Evolutionary conservation across 2,329 filamentous ascomycete genomes (phyloP), one percentile per base, ranked within the genome.

Genomic region (Boeremia exigua): DNA sequence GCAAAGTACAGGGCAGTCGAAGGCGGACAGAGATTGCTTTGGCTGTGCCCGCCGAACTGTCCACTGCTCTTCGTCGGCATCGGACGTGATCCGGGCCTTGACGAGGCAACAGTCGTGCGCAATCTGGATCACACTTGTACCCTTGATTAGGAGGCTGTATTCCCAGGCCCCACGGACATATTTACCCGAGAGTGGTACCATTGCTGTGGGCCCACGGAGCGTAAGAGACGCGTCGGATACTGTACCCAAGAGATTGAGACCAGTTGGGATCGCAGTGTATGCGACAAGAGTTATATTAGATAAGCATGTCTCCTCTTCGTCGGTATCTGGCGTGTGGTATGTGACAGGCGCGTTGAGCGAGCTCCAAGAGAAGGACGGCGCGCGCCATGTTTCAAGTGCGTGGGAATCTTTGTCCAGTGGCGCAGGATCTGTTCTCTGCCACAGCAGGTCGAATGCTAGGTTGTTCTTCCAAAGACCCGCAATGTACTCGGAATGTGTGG

Each of bases 321-420:
- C 62, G 2, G 65, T 59, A 14, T 69, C 64, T 2, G 63, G 43
- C 6, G 54, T 32, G 11, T 65, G 60, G 47, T 70, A 75, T 8
- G 52, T 56, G 11, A 74, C 49, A 9, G 66, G 56, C 8, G 55
- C 53, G 19, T 74, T 59, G 6, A 75, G 54, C 38, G 67, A 71
- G 11, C 70, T 68, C 71, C 72, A 75, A 2, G 69, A 72, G 45
- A 71, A 75, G 1, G 67, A 67, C 2, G 72, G 70, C 2, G 68
- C 69, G 3, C 69, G 66, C 58, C 67, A 73, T 8, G 55, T 65
- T 11, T 63, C 62, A 15, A 65, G 39, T 14, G 62, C 56, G 34
- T 61, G 58, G 11, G 25, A 42, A 32, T 57, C 34, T 9, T 29
- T 40, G 17, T 59, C 48, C 15, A 44, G 33, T 19, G 51, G 17